Evolutionary conservation across 352 stramenopile genomes (phyloP).

Genomic region (Thraustochytrium striatum): DNA sequence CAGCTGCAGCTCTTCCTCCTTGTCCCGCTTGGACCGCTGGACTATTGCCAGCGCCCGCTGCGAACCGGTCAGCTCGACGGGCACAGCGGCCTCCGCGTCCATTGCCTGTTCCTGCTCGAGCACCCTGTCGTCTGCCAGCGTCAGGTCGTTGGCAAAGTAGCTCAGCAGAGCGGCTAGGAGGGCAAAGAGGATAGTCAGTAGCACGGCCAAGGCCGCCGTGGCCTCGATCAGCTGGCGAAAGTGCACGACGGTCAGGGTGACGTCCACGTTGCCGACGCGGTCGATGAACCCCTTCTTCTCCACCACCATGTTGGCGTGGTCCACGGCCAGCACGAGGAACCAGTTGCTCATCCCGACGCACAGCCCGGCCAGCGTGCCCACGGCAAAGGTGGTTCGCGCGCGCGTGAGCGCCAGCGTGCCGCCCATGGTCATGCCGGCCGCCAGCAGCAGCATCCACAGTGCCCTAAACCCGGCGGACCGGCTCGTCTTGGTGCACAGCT

Average conservation of each 20-base stretch:
- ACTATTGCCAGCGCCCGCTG: background rate
- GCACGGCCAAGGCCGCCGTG: background rate
- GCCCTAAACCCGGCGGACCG: background rate
- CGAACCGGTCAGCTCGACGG: background rate
- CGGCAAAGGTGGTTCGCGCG: background rate
- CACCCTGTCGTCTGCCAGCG: too few species aligned
- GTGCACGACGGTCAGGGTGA: background rate
- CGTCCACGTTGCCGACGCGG: background rate
- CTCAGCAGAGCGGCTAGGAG: background rate
- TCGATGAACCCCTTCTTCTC: background rate
- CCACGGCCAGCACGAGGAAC: background rate
- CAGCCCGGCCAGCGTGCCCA: background rate
- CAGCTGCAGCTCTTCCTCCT: background rate
- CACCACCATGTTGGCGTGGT: background rate
- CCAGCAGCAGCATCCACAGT: background rate
- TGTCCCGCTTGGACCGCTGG: background rate
- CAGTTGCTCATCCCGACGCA: slow-evolving; percentile 12
- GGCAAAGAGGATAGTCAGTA: background rate
- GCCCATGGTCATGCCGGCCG: background rate
- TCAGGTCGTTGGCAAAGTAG: too few species aligned
- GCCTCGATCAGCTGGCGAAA: background rate
- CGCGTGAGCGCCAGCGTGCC: background rate
- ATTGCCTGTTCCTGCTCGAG: too few species aligned
- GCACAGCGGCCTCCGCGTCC: too few species aligned
- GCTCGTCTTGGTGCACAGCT: slow-evolving; percentile 7